Evolutionary conservation across 805 yeast genomes (phyloP), one percentile per base, ranked within the genome.

Genomic region (Middelhovenomyces tepae): DNA sequence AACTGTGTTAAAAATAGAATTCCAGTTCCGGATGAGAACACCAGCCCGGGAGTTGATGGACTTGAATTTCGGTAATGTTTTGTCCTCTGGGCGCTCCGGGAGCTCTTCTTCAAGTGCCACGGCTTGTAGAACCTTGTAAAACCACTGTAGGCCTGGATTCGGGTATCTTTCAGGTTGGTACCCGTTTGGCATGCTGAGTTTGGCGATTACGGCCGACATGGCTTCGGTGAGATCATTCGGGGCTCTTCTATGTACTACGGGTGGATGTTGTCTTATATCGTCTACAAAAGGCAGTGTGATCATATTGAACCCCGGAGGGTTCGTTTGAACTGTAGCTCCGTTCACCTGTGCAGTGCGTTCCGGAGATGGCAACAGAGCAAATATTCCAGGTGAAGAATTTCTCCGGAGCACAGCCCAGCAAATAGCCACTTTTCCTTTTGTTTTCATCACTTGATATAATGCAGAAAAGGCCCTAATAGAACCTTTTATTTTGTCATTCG

Each of bases 231-330:
- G 34, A 5, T 34, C 42, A 9, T 37, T 40, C 7, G 49, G 38
- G 18, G 55, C 55, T 1, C 51, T 43, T 16, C 51, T 38, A 8
- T 34, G 32, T 4, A 42, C 22, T 37, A 44, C 46, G 2, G 34
- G 35, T 19, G 96, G 95, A 3, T 73, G 53, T 21, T 69, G 64
- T 32, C 96, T 62, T 3, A 85, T 55, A 50, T 84, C 89, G 44
- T 85, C 93, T 10, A 72, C 56, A 63, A 71, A 80, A 1, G 97
- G 95, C 15, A 82, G 45, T 19, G 67, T 64, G 6, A 80, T 65
- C 36, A 86, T 53, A 31, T 78, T 74, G 40, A 89, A 71, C 0
- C 95, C 95, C 36, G 80, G 75, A 0, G 89, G 80, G 19, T 65
- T 57, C 9, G 46, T 42, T n/a, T 50, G 48, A 7, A 37, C 36